Conservation (phyloP, 2,329 filamentous ascomycete species). For the Verticillium klebahnii region DNA sequence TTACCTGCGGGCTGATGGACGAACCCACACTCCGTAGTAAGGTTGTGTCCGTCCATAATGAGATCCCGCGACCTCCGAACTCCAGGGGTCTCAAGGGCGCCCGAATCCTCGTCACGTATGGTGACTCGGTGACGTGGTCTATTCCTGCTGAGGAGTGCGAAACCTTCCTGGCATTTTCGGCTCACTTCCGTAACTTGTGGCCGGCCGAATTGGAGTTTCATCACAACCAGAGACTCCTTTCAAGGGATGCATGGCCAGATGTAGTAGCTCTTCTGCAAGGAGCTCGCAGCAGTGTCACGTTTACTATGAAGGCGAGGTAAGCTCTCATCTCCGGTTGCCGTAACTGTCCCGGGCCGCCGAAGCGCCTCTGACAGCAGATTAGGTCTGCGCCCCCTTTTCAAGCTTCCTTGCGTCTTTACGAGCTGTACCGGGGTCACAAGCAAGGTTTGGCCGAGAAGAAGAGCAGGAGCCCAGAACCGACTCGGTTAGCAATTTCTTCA, state of each 20-base stretch:
- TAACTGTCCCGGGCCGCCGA: neutral
- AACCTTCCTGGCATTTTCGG: constrained; percentile 38
- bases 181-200: constrained; percentile 39
- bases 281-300: constrained; percentile 15
- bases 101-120: constrained; percentile 28
- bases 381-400: constrained; percentile 9
- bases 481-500: neutral
- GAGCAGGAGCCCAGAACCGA: neutral
- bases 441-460: neutral
- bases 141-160: constrained; percentile 32
- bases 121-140: constrained; percentile 30
- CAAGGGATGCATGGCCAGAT: constrained; percentile 19
- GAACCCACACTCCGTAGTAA: constrained; percentile 27
- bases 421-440: neutral
- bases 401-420: neutral
- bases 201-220: constrained; percentile 31
- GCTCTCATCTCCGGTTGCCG: neutral
- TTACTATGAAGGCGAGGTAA: constrained; percentile 11
- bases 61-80: constrained; percentile 3
- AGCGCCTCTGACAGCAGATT: neutral
- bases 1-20: constrained; percentile 36
- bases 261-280: constrained; percentile 3
- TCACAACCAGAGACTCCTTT: constrained; percentile 21
- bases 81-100: constrained; percentile 5
- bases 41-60: constrained; percentile 18